Conservation (phyloP, 805 yeast species). For the Metschnikowia corniflorae region DNA sequence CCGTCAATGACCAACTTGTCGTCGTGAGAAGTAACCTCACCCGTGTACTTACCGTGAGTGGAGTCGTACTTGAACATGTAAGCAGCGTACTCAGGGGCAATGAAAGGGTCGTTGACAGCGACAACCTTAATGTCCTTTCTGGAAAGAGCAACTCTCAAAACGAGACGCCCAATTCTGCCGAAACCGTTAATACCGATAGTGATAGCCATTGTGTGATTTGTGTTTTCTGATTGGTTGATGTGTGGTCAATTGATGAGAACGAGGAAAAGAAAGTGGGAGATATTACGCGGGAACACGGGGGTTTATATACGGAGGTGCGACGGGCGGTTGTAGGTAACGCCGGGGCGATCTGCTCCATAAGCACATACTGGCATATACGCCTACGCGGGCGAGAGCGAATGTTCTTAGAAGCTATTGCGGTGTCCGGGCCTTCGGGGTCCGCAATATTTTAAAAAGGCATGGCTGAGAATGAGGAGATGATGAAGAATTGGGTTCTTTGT, state of each 20-base stretch:
- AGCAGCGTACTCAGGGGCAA: slow-evolving; percentile 85
- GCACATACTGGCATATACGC: slow-evolving; percentile 7
- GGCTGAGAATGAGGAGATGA: not conserved
- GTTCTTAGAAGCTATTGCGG: slow-evolving; percentile 6
- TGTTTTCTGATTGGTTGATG: not conserved
- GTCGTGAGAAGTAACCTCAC: slow-evolving; percentile 62
- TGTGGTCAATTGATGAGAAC: not conserved
- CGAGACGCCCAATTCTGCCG: slow-evolving; percentile 93
- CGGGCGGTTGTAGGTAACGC: not conserved
- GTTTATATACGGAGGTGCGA: slow-evolving; percentile 10
- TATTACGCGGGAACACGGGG: not conserved
- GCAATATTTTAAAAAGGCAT: not conserved
- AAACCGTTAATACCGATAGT: slow-evolving; percentile 90
- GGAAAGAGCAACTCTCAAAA: slow-evolving; percentile 72
- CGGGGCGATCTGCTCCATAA: slow-evolving; percentile 21
- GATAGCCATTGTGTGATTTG: slow-evolving; percentile 46
- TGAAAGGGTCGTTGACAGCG: slow-evolving; percentile 91
- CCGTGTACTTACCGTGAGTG: slow-evolving; percentile 82
- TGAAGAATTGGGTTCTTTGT: not conserved
- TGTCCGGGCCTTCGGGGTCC: slow-evolving; percentile 12
- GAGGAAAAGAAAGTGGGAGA: not conserved
- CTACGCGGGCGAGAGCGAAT: slow-evolving; percentile 5
- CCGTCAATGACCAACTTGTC: slow-evolving; percentile 66
- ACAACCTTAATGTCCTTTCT: slow-evolving; percentile 77
- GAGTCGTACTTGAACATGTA: slow-evolving; percentile 96